Base-by-base conservation (phyloP, 768 basidiomycete species). In the Boletus vinaceobasis region DNA sequence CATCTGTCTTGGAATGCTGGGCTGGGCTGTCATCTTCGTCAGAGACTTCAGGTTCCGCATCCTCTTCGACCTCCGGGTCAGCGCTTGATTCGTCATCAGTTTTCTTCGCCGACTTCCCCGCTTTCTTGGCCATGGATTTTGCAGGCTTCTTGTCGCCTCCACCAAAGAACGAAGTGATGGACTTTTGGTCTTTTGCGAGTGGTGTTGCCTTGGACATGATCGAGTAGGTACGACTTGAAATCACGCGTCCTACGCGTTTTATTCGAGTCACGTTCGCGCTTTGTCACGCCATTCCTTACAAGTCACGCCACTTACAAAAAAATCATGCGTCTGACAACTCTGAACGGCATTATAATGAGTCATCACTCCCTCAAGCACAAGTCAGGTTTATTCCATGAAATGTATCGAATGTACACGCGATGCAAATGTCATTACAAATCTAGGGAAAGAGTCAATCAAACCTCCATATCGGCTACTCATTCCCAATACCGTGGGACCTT, bases 401-500 rank as follows among this genome's bases (percentile, higher is more conserved):
- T 51, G 49, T 43, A 39, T 35, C 27, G 43, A 43, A 60, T 26
- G 40, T 59, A 64, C 63, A 65, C 49, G 57, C 32, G 29, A 38
- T 50, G 46, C 39, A 48, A 17, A 45, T 23, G 29, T 32, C 21
- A 53, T 50, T 43, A 57, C 45, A 45, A 55, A 48, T 29, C 58
- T 47, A 56, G n/a, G 6, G 35, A 35, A 43, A 36, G 14, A 52
- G 15, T 9, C 3, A 45, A 27, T 9, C 36, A 38, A 50, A 9
- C 15, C 7, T 29, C 23, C 29, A 36, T 27, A 15, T 11, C 3
- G 21, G 46, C 36, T 33, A 35, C 49, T 71, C 49, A 91, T 73
- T 93, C 90, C 88, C 88, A 92, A 62, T 87, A 92, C 60, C 88
- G 74, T 46, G 84, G 76, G 38, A 83, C 72, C 71, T 92, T 90